phyloP scores from a whole-genome alignment of 164 flowering plant genomes.

The Aristolochia contorta region DNA sequence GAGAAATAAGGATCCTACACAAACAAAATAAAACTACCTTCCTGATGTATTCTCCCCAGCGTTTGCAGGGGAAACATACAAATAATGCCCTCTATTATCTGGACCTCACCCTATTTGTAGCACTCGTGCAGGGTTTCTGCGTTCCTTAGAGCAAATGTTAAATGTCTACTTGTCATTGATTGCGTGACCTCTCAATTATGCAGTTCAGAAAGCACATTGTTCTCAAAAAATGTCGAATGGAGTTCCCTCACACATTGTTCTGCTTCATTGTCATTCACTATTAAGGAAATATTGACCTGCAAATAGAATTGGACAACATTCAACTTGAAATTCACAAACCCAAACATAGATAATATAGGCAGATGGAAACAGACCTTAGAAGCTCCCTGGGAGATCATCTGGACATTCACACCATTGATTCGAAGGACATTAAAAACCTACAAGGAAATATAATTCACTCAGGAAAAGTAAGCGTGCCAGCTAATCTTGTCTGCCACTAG shows the following conservation, averaged over 20 bases:
- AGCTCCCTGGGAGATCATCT: slow-evolving; percentile 99
- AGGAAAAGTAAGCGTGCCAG: background rate
- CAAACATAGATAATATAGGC: background rate
- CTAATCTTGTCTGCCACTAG: too few relatives aligned
- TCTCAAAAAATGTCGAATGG: slow-evolving; percentile 60
- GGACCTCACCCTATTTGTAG: background rate
- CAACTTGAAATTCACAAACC: background rate
- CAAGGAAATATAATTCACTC: slow-evolving; percentile 2
- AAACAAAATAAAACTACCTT: too few relatives aligned
- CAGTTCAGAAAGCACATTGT: slow-evolving; percentile 20
- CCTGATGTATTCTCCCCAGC: background rate
- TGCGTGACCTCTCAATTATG: slow-evolving; percentile 1
- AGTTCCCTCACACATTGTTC: slow-evolving; percentile 67
- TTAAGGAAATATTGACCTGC: slow-evolving; percentile 78
- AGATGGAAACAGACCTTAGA: slow-evolving; percentile 52
- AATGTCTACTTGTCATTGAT: background rate
- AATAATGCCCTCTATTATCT: background rate
- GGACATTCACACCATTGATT: slow-evolving; percentile 70
- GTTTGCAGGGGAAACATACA: background rate
- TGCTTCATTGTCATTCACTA: slow-evolving; percentile 74
- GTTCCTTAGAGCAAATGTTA: background rate
- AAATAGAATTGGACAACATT: background rate
- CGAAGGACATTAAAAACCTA: slow-evolving; percentile 76
- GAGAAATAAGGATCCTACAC: background rate
- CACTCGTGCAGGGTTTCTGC: background rate